Evolutionary conservation across 352 stramenopile species (phyloP).

Genomic region (Phytophthora parvispora): DNA sequence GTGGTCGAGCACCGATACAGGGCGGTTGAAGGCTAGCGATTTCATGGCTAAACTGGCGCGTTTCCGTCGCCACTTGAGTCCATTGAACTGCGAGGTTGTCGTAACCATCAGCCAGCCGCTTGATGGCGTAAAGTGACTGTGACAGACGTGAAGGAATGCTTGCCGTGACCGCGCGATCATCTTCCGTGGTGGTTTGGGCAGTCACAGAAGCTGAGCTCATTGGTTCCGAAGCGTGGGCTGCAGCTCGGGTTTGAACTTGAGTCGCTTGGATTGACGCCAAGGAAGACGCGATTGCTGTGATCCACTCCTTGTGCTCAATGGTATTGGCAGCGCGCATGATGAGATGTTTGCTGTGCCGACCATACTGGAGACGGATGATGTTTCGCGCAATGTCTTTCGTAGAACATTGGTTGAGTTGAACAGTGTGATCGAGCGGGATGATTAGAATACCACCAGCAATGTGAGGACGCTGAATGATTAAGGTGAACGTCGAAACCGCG

Average conservation of each 20-base stretch:
- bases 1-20: background rate
- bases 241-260: background rate
- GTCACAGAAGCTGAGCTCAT: background rate
- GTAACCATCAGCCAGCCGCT: slow-evolving; percentile 18
- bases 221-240: background rate
- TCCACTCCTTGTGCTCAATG: slow-evolving; percentile 9
- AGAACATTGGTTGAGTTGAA: slow-evolving; percentile 8
- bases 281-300: background rate
- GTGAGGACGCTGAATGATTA: slow-evolving; percentile 15
- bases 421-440: slow-evolving; percentile 4
- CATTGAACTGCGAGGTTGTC: slow-evolving; percentile 12
- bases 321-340: slow-evolving; percentile 2
- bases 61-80: slow-evolving; percentile 19
- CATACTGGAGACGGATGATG: slow-evolving; percentile 20
- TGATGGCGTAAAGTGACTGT: slow-evolving; percentile 5
- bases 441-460: slow-evolving; percentile 13
- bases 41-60: slow-evolving; percentile 8
- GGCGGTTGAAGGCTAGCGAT: slow-evolving; percentile 5
- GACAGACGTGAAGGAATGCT: background rate
- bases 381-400: slow-evolving; percentile 9
- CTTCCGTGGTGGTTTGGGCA: too few relatives aligned
- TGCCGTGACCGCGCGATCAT: too few relatives aligned
- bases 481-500: background rate
- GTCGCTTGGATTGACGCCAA: background rate
- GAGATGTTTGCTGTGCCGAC: slow-evolving; percentile 6